phyloP scores from a whole-genome alignment of 2,329 filamentous ascomycete genomes.

The Cucurbitaria berberidis region DNA sequence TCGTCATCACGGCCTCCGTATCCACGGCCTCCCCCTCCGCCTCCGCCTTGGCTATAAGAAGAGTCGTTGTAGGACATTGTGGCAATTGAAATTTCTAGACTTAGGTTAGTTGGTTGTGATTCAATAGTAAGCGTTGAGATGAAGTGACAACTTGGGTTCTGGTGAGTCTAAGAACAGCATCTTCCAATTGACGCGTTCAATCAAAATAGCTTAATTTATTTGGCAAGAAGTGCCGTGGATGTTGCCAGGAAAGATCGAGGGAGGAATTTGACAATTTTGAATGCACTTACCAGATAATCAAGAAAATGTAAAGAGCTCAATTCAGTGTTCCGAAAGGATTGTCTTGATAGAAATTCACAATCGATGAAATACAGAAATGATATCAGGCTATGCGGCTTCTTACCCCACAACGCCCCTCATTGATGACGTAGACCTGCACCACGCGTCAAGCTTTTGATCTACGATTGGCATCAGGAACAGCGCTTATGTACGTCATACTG shows the following conservation, averaged over 20 bases:
- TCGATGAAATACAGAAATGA: not conserved
- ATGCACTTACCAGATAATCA: not conserved
- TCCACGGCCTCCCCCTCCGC: constrained; percentile 9
- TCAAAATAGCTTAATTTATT: too few species aligned
- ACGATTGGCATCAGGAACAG: constrained; percentile 6
- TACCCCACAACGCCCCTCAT: constrained; percentile 24
- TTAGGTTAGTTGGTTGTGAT: not conserved
- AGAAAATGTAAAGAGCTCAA: not conserved
- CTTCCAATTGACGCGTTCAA: too few species aligned
- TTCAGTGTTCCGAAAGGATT: not conserved
- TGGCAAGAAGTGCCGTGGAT: too few species aligned
- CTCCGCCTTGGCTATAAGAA: constrained; percentile 18
- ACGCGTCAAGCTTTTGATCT: constrained; percentile 5
- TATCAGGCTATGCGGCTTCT: not conserved
- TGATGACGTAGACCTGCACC: constrained; percentile 21
- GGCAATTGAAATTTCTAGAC: not conserved
- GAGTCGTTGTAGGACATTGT: constrained; percentile 37
- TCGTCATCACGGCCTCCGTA: constrained; percentile 17
- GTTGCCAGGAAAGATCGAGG: not conserved
- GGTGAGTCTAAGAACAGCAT: too few species aligned
- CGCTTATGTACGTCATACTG: not conserved
- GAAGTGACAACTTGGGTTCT: not conserved
- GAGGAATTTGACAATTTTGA: not conserved
- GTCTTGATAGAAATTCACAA: not conserved
- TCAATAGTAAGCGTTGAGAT: too few species aligned